Evolutionary conservation across 352 stramenopile genomes (phyloP), one percentile per base, ranked within the genome.

Genomic region (Elongisporangium senticosum): DNA sequence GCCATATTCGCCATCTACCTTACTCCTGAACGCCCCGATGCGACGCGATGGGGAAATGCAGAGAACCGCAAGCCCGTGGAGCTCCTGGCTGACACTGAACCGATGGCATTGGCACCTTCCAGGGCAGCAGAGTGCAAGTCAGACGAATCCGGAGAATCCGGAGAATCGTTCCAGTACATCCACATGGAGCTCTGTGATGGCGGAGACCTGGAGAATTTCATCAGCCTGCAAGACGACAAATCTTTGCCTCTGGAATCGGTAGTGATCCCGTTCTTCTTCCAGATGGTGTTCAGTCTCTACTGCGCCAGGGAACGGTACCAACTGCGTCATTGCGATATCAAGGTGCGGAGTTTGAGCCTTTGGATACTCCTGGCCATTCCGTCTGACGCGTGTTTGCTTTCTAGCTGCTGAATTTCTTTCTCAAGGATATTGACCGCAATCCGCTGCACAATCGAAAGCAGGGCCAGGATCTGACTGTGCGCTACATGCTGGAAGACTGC

Each of bases 261-360:
- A n/a, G 75, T 77, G 13, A 53, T 92, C 7, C 83, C 86, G 47
- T 84, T 98, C 57, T 89, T 99, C 28, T 99, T 99, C 64, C 97
- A 99, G 74, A 99, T 99, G 95, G 83, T 89, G 13, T 98, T 98
- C 73, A 74, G 95, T 26, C 67, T 99, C 19, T 97, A 98, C 67
- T 89, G 87, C 43, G 93, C 87, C 22, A 83, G 87, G 19, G 82
- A 97, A 51, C 83, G 83, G 20, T 95, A 96, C 59, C 79, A 87
- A 24, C 56, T 99, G 56, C 97, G 98, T 19, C 97, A 99, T 76
- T 98, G 98, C 68, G 97, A 99, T 74, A 79, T 99, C 40, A 99
- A 99, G 81, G 85, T 75, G 55, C 33, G 33, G 7, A 55, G 5
- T 11, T 0, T 50, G n/a, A 8, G 52, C 57, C 17, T 26, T 26